Evolutionary conservation across 768 basidiomycete genomes (phyloP), one percentile per base, ranked within the genome.

Genomic region (Pisolithus sp.): DNA sequence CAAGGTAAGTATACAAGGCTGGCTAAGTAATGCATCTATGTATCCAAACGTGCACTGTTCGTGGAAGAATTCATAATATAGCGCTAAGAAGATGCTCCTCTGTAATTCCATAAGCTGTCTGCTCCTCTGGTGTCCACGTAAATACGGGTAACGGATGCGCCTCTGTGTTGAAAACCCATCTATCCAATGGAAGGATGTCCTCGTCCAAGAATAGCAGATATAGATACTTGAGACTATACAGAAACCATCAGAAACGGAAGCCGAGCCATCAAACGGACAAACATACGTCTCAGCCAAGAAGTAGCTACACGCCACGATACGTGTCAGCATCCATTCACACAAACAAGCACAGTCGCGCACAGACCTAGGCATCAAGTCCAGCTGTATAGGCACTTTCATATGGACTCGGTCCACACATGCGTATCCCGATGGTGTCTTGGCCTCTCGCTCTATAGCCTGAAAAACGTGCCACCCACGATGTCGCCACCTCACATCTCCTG

Each of bases 291-390:
- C 66, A 21, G 67, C 67, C n/a, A 62, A 63, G 56, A 77, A 69
- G 21, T 57, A 76, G 72, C 80, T 81, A 36, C 28, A 15, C 5
- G 30, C 5, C 26, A 9, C 4, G 39, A n/a, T n/a, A 45, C 4
- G 6, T 26, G 26, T 45, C 43, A 45, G 23, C 26, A 30, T 26
- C 9, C 6, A 7, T 28, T 13, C 23, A 18, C 28, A 17, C 2
- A 15, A 24, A 26, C 24, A 8, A 24, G 30, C 3, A 17, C 10
- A 28, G 43, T 28, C 8, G 12, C 4, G 5, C 23, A 62, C 77
- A 51, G 38, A 85, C 86, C 86, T 89, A n/a, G 88, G 87, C 85
- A 89, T 88, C 20, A 72, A 71, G 57, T 89, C 78, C 28, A 62
- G 61, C 59, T 73, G 67, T 12, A 57, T 48, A 1, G 73, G 70